Conservation (phyloP, 1,284 basidiomycete species). For the Apiotrichum mycotoxinovorans region DNA sequence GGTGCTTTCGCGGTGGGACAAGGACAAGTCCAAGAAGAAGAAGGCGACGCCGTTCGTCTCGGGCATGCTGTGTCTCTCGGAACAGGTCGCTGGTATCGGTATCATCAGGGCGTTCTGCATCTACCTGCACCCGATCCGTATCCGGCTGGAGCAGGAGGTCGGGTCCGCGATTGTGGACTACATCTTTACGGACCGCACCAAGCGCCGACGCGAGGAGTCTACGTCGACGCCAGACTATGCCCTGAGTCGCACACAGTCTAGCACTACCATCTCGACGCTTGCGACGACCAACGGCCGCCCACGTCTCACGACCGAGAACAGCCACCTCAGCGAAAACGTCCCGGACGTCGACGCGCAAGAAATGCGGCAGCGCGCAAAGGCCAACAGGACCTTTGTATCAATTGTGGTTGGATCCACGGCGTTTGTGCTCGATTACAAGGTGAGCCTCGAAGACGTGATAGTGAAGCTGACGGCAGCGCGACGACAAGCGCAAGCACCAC, state of each 20-base stretch:
- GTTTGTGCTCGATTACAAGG: constrained; percentile 54
- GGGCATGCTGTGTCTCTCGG: constrained; percentile 65
- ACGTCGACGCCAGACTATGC: background rate
- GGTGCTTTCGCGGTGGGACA: constrained; percentile 68
- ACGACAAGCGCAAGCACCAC: constrained; percentile 53
- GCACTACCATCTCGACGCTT: background rate
- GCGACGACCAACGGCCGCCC: background rate
- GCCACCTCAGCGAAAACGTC: constrained; percentile 26
- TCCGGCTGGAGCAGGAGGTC: constrained; percentile 79
- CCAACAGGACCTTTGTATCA: constrained; percentile 67
- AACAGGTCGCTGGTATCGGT: constrained; percentile 88
- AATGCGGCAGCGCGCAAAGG: constrained; percentile 51
- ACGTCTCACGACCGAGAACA: background rate
- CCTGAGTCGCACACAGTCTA: background rate
- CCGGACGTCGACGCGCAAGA: constrained; percentile 42
- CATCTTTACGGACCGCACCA: constrained; percentile 59
- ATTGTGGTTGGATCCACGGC: constrained; percentile 66
- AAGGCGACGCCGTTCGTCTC: constrained; percentile 19
- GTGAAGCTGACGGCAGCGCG: constrained; percentile 25
- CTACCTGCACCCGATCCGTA: constrained; percentile 77
- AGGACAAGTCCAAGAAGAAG: constrained; percentile 51
- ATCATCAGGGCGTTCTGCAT: constrained; percentile 83
- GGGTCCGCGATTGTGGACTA: constrained; percentile 85
- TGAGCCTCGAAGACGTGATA: constrained; percentile 21
- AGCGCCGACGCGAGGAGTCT: constrained; percentile 45